These are phyloP conservation scores for Sporisorium reilianum DNA, from an alignment of 1,284 basidiomycete genomes.

Conservation along the genomic window DNA sequence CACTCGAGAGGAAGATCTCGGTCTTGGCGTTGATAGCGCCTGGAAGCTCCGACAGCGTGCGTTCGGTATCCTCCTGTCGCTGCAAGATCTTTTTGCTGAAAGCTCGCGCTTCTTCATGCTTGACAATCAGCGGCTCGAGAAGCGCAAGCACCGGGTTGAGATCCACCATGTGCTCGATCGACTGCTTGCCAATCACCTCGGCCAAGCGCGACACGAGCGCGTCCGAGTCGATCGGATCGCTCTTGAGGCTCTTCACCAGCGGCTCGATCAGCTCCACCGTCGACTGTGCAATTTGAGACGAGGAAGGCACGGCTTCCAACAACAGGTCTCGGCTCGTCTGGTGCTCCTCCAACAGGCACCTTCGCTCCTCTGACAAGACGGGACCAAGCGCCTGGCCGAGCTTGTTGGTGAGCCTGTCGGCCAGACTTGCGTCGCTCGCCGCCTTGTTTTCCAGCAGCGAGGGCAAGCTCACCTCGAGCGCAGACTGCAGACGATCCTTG, in stretches of 20 bases:
- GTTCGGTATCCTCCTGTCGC: constrained; percentile 55
- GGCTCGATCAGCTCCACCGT: constrained; percentile 42
- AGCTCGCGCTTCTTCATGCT: constrained; percentile 50
- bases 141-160: constrained; percentile 59
- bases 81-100: constrained; percentile 48
- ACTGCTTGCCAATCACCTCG: constrained; percentile 54
- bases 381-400: constrained; percentile 30
- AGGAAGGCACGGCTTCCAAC: constrained; percentile 18
- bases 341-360: constrained; percentile 25
- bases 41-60: constrained; percentile 50
- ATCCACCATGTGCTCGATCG: constrained; percentile 59
- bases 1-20: constrained; percentile 54
- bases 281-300: constrained; percentile 35
- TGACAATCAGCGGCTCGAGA: constrained; percentile 56
- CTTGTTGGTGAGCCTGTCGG: constrained; percentile 30
- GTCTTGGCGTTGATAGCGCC: constrained; percentile 61
- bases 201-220: constrained; percentile 35
- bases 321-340: constrained; percentile 25
- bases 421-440: constrained; percentile 12
- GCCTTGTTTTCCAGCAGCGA: constrained; percentile 43
- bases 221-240: constrained; percentile 50
- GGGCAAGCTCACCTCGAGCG: constrained; percentile 39
- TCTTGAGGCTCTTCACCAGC: constrained; percentile 44
- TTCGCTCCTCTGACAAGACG: constrained; percentile 30
- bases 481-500: constrained; percentile 31